These are phyloP conservation scores for Silene vulgaris DNA, from an alignment of 179 eudicot genomes.

Conservation along the genomic window DNA sequence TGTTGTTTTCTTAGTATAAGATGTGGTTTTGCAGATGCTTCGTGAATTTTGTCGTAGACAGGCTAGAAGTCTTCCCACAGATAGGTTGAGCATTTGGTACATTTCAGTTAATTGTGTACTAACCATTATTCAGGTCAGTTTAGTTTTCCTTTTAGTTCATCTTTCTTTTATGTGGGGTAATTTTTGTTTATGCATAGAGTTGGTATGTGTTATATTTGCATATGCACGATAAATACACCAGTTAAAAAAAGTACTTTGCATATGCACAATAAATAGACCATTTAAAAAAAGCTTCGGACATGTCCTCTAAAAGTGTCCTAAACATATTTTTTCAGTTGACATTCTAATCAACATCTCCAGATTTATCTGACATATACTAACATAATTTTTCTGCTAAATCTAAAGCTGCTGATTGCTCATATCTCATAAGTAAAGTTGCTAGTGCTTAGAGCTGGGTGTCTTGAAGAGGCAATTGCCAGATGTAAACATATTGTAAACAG, in stretches of 20 bases:
- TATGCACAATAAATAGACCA: too few relatives aligned
- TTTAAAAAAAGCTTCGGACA: too few relatives aligned
- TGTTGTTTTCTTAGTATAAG: neutral
- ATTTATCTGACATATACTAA: too few relatives aligned
- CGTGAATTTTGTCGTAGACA: conserved; percentile 30
- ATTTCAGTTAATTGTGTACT: conserved; percentile 54
- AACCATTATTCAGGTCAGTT: conserved; percentile 65
- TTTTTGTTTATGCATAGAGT: neutral
- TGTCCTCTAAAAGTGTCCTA: neutral
- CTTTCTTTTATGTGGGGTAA: neutral
- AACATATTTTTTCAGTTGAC: neutral
- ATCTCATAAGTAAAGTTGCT: too few relatives aligned
- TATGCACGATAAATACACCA: neutral
- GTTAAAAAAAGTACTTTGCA: neutral
- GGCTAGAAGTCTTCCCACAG: conserved; percentile 86
- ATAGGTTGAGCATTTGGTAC: conserved; percentile 59
- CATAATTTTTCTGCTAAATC: too few relatives aligned
- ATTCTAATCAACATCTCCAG: too few relatives aligned
- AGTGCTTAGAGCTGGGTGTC: too few relatives aligned
- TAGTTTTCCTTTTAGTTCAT: neutral
- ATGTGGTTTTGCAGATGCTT: conserved; percentile 6
- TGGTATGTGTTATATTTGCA: neutral
- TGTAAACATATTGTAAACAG: neutral
- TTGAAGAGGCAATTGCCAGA: too few relatives aligned
- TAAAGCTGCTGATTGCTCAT: too few relatives aligned